Conservation (phyloP, 805 yeast species). For the Zygosaccharomyces siamensis region DNA sequence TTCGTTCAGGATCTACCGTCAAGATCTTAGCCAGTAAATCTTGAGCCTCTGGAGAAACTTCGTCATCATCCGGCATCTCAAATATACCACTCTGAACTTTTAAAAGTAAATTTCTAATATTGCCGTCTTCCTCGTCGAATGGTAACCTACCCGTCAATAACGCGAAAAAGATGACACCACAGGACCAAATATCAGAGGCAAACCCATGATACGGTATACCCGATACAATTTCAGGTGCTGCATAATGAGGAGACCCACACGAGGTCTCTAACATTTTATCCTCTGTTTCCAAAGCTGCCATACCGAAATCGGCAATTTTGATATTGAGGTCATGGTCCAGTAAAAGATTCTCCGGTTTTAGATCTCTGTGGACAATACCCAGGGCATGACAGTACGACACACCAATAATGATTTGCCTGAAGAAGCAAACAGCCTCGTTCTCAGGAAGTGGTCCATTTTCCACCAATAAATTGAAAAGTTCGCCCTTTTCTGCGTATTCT, state of each 20-base stretch:
- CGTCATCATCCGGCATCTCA: conserved; percentile 70
- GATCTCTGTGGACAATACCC: conserved; percentile 83
- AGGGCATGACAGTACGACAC: conserved; percentile 80
- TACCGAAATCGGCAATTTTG: conserved; percentile 97
- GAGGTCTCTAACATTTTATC: conserved; percentile 85
- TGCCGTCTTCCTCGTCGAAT: conserved; percentile 81
- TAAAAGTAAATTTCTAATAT: conserved; percentile 75
- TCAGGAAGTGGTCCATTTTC: conserved; percentile 86
- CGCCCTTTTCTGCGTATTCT: conserved; percentile 97
- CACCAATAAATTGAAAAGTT: conserved; percentile 84
- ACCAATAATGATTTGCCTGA: conserved; percentile 79
- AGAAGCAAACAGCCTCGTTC: conserved; percentile 83
- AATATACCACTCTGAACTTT: conserved; percentile 91
- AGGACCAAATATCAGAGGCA: conserved; percentile 96
- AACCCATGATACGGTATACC: conserved; percentile 95
- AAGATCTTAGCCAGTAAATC: conserved; percentile 80
- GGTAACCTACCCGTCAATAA: conserved; percentile 92
- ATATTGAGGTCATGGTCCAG: conserved; percentile 82
- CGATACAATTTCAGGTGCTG: conserved; percentile 95
- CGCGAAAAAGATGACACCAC: conserved; percentile 94
- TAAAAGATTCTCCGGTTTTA: conserved; percentile 75
- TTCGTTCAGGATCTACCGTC: conserved; percentile 69
- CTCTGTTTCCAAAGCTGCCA: conserved; percentile 92
- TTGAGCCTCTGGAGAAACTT: conserved; percentile 76
- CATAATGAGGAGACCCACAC: conserved; percentile 98